Conservation (phyloP, 495 filamentous ascomycete genomes). For the Penicillium lividum region DNA sequence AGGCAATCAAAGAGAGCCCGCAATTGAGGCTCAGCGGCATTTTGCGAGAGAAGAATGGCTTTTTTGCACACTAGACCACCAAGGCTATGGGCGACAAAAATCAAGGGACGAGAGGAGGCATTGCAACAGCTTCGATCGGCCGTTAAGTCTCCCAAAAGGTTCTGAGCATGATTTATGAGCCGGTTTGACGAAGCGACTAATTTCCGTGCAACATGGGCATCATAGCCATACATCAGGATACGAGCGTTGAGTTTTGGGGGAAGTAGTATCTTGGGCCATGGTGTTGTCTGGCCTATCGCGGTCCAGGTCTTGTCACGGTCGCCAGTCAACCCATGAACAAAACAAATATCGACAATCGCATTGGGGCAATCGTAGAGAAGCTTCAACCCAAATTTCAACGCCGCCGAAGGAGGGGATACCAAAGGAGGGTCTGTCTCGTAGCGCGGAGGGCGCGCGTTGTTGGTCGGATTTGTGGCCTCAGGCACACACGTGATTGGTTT, state of each 20-base stretch:
- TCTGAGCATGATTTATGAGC: conserved; percentile 28
- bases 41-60: conserved; percentile 18
- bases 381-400: conserved; percentile 11
- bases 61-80: conserved; percentile 37
- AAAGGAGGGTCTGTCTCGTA: background rate
- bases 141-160: conserved; percentile 29
- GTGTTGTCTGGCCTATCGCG: conserved; percentile 9
- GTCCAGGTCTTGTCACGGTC: conserved; percentile 32
- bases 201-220: conserved; percentile 26
- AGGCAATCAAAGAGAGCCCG: conserved; percentile 29
- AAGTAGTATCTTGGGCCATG: conserved; percentile 31
- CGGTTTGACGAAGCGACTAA: conserved; percentile 19
- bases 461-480: background rate
- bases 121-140: conserved; percentile 14
- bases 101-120: conserved; percentile 22
- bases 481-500: background rate
- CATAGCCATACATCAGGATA: conserved; percentile 32
- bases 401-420: no score
- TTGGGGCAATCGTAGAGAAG: conserved; percentile 20
- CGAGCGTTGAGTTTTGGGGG: conserved; percentile 25
- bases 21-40: conserved; percentile 26
- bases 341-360: conserved; percentile 30
- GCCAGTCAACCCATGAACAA: conserved; percentile 36
- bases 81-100: conserved; percentile 39
- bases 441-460: background rate